Base-by-base conservation (phyloP, 129 eudicot genomes). In the Flaveria robusta region DNA sequence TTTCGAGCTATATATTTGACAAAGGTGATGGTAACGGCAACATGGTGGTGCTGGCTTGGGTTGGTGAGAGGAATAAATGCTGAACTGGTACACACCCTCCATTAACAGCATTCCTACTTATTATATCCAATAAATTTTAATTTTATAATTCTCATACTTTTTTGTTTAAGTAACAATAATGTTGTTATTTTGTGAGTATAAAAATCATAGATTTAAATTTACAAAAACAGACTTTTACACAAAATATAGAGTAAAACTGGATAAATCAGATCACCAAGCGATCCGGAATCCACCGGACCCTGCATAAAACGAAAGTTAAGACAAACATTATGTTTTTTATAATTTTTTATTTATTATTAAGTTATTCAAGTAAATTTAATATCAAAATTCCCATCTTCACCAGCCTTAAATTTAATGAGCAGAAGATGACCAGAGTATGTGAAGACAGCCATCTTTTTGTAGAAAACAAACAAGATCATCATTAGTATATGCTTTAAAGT, bases 1-100 rank as follows among this genome's bases (percentile, higher is more conserved):
- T 63, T 27, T 27, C 15, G 31, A 27, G 45, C 29, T 63, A 63
- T 9, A 27, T 19, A 42, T 23, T 14, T 23, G 49, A 31, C 39
- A 41, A 7, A 52, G 75, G 72, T 34, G 45, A 52, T 74, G 68
- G 56, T 54, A 34, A 67, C 64, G 81, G 77, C 59, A 72, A 68
- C 66, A 24, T 37, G 60, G 64, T 69, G 75, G 56, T 77, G 69
- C 71, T 62, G 77, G 81, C 71, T 23, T 81, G 71, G 69, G 89
- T 84, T 84, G 94, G 81, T 89, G 83, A 43, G 73, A 24, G 75
- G 83, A 86, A 79, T 88, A 86, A 88, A 88, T 88, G 88, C 82
- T 84, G 37, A 41, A 83, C 73, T 73, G 74, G 59, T 77, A 49
- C 78, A 58, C 37, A 63, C 66, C 41, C 72, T 45, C 39, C 66